phyloP scores from a whole-genome alignment of 805 yeast species.

The Pichia membranifaciens region DNA sequence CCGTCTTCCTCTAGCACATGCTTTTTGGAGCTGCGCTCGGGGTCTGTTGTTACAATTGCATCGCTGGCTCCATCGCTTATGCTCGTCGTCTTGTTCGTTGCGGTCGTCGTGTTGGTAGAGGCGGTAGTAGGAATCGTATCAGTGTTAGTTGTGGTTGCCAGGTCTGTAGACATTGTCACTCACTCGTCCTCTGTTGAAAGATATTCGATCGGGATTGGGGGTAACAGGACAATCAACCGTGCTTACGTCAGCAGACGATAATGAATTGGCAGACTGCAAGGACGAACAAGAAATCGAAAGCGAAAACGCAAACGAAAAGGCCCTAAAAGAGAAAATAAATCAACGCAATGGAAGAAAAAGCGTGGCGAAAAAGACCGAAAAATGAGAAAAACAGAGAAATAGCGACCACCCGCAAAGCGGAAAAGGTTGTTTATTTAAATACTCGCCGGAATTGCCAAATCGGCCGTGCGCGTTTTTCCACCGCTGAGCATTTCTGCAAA shows the following conservation, averaged over 20 bases:
- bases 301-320: background rate
- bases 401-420: background rate
- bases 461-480: background rate
- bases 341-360: background rate
- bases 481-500: background rate
- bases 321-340: background rate
- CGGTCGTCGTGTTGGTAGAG: background rate
- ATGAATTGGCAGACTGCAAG: no score
- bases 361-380: background rate
- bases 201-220: background rate
- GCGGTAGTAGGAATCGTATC: no score
- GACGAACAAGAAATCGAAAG: no score
- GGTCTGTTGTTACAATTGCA: background rate
- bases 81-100: background rate
- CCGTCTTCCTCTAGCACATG: background rate
- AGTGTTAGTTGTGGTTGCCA: conserved; percentile 1
- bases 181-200: background rate
- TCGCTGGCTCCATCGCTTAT: background rate
- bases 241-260: conserved; percentile 1
- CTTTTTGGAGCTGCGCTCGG: background rate
- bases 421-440: conserved; percentile 1
- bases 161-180: conserved; percentile 4
- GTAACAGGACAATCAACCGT: background rate
- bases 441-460: background rate
- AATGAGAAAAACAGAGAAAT: background rate